Base-by-base conservation (phyloP, 2,329 filamentous ascomycete genomes). In the Plectosphaerella sp. region DNA sequence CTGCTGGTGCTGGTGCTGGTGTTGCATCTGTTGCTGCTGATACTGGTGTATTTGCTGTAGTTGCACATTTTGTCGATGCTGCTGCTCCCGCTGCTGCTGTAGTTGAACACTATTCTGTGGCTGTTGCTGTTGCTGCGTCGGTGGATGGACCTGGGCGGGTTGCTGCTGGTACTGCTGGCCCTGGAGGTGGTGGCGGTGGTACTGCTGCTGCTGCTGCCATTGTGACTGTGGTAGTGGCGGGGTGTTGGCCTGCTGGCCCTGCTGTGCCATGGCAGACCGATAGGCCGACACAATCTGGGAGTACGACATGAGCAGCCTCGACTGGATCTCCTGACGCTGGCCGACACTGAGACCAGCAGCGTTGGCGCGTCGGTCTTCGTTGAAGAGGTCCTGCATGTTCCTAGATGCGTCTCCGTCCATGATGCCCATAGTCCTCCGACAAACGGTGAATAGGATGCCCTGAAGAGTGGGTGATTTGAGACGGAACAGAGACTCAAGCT, bases 391-490 rank as follows among this genome's bases (percentile, higher is more conserved):
- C 28, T 55, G 59, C 20, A 68, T 50, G 6, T 57, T 35, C 3
- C 45, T 18, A 22, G 54, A 54, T n/a, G 48, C 6, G 14, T 51
- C 46, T 3, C 55, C 54, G 11, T 66, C 63, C 4, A 45, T 43
- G 18, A 64, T 28, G 2, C 61, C 59, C 33, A 70, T 55, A 1
- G 48, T 47, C 20, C 62, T 60, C 25, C 65, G 65, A 36, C 59
- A 68, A 36, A 60, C 52, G 11, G 57, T 65, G 45, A 68, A 71
- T 1, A 71, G 46, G 39, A 65, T 54, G 7, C 52, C 49, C 16
- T 62, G 59, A 6, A 68, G 45, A 3, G 54, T 47, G 6, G 39
- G 39, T 6, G 67, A 68, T 8, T 45, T 36, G 42, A 67, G 71
- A 41, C 48, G 47, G 2, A 71, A 52, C 4, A 47, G 7, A 2